Conservation (phyloP, 352 stramenopile genomes). For the Pythium chondricola region DNA sequence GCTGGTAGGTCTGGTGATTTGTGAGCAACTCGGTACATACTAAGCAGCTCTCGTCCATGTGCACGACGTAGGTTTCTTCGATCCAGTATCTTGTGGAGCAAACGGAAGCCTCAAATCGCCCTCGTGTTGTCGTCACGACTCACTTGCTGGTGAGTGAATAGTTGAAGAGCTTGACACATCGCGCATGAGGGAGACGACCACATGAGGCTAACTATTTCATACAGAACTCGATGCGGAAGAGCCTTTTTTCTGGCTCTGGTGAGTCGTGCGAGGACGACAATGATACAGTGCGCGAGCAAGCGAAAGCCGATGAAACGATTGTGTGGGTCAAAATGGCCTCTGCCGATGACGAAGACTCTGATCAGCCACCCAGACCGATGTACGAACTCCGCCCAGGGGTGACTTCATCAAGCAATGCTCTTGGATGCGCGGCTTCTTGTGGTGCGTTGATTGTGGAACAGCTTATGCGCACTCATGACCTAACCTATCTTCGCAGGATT, state of each 20-base stretch:
- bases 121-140: slow-evolving; percentile 70
- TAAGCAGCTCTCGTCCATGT: background rate
- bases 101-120: slow-evolving; percentile 20
- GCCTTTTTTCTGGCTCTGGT: slow-evolving; percentile 4
- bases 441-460: slow-evolving; percentile 26
- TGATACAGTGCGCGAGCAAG: background rate
- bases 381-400: slow-evolving; percentile 59
- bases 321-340: slow-evolving; percentile 59
- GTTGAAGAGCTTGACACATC: background rate
- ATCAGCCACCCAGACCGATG: too few species aligned
- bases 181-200: background rate
- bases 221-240: slow-evolving; percentile 13
- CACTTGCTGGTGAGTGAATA: slow-evolving; percentile 56
- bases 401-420: slow-evolving; percentile 63
- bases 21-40: background rate
- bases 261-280: background rate
- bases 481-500: slow-evolving; percentile 15
- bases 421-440: slow-evolving; percentile 57
- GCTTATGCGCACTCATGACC: background rate
- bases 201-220: background rate
- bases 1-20: slow-evolving; percentile 33
- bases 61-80: slow-evolving; percentile 26
- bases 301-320: background rate
- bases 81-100: slow-evolving; percentile 56
- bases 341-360: too few species aligned